These are phyloP conservation scores for Logfia minima DNA, from an alignment of 129 eudicot species.

Conservation along the genomic window DNA sequence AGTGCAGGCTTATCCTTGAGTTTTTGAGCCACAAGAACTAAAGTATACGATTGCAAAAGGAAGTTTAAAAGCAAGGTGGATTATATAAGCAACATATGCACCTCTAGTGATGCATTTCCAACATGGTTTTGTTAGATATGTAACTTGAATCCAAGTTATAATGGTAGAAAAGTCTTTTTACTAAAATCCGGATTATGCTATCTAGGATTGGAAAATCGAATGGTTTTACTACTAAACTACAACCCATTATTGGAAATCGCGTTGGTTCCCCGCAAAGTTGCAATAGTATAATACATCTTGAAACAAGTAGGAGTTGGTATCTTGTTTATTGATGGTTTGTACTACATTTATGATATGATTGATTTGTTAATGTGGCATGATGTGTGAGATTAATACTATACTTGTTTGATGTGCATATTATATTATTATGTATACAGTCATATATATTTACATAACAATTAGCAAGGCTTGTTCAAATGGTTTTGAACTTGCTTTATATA, in stretches of 20 bases:
- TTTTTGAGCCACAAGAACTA: slow-evolving; percentile 6
- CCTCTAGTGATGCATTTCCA: background rate
- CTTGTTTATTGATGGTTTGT: background rate
- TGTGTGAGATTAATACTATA: background rate
- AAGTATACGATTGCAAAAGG: background rate
- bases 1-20: slow-evolving; percentile 50
- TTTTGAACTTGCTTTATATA: background rate
- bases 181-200: background rate
- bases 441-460: background rate
- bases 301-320: background rate
- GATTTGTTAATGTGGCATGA: background rate
- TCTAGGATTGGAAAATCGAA: background rate
- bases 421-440: background rate
- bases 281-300: background rate
- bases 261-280: background rate
- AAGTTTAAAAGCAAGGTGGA: background rate
- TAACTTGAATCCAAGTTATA: background rate
- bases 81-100: slow-evolving; percentile 2
- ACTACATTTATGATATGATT: background rate
- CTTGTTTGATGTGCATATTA: background rate
- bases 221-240: background rate
- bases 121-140: background rate
- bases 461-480: slow-evolving; percentile 4
- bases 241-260: background rate
- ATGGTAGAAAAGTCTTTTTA: background rate